Percentiles rank a stretch among this genome's conserved stretches.
These are phyloP conservation scores for Eucalyptus guilfoylei DNA, from an alignment of 345 rosid species.

Conservation along the genomic window DNA sequence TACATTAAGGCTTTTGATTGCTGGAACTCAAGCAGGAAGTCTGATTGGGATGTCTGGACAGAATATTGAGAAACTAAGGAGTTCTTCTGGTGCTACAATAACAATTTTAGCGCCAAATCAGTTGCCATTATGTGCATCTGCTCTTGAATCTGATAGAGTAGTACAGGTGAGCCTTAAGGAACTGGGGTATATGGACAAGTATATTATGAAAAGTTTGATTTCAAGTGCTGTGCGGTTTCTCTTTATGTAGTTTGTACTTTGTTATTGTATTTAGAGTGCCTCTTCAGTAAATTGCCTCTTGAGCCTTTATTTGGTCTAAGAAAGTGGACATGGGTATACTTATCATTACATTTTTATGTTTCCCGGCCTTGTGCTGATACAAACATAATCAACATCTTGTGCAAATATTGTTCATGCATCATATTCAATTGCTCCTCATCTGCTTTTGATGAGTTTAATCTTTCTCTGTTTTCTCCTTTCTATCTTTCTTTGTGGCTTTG, in stretches of 20 bases:
- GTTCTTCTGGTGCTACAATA: conserved; percentile 43
- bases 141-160: conserved; percentile 58
- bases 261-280: background rate
- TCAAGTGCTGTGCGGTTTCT: background rate
- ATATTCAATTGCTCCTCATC: background rate
- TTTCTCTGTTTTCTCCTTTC: background rate
- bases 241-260: background rate
- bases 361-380: background rate
- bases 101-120: conserved; percentile 53
- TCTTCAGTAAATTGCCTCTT: background rate
- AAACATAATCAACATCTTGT: background rate
- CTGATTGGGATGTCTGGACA: conserved; percentile 52
- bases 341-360: background rate
- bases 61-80: conserved; percentile 56
- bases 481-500: background rate
- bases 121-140: conserved; percentile 57
- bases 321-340: background rate
- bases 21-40: conserved; percentile 56
- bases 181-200: background rate
- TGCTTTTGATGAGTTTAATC: background rate
- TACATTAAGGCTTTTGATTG: conserved; percentile 45
- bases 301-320: background rate
- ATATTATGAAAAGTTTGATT: background rate
- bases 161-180: conserved; percentile 29
- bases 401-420: background rate